These are phyloP conservation scores for Plenodomus lindquistii DNA, from an alignment of 2,329 filamentous ascomycete species.

Conservation along the genomic window DNA sequence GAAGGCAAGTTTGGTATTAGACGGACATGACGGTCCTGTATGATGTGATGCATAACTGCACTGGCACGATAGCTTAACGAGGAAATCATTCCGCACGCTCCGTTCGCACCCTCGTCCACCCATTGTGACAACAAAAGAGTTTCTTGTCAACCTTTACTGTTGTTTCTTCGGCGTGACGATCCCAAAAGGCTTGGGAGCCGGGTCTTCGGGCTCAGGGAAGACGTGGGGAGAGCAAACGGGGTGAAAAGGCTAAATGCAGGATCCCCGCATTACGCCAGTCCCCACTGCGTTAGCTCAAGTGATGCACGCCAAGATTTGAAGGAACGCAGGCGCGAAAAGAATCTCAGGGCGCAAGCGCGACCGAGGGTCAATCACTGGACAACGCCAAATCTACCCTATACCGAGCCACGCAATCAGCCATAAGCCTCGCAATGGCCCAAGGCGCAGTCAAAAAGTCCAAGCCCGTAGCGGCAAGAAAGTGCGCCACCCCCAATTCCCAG, in stretches of 20 bases:
- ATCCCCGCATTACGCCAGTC: slow-evolving; percentile 23
- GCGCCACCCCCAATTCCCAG: slow-evolving; percentile 1
- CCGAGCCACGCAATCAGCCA: slow-evolving; percentile 4
- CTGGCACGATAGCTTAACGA: not conserved
- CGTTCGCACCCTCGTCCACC: not conserved
- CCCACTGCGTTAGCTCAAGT: slow-evolving; percentile 5
- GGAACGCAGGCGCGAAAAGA: not conserved
- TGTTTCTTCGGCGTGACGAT: not conserved
- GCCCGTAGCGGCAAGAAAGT: slow-evolving; percentile 46
- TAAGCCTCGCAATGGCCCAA: slow-evolving; percentile 50
- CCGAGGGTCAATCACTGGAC: not conserved
- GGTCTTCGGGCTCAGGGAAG: slow-evolving; percentile 34
- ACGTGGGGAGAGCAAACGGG: slow-evolving; percentile 8
- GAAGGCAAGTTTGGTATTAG: slow-evolving; percentile 1
- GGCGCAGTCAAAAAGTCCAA: slow-evolving; percentile 53
- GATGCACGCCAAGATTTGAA: slow-evolving; percentile 6
- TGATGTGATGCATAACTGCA: slow-evolving; percentile 2
- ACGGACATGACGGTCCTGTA: slow-evolving; percentile 2
- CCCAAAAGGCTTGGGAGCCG: slow-evolving; percentile 25
- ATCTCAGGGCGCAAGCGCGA: slow-evolving; percentile 9
- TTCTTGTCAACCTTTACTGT: too few relatives aligned
- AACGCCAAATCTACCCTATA: not conserved
- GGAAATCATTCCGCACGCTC: slow-evolving; percentile 32
- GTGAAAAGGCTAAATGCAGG: slow-evolving; percentile 34
- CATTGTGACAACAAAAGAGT: not conserved